phyloP scores from a whole-genome alignment of 208 protist species.

The Leishmania gerbilli region DNA sequence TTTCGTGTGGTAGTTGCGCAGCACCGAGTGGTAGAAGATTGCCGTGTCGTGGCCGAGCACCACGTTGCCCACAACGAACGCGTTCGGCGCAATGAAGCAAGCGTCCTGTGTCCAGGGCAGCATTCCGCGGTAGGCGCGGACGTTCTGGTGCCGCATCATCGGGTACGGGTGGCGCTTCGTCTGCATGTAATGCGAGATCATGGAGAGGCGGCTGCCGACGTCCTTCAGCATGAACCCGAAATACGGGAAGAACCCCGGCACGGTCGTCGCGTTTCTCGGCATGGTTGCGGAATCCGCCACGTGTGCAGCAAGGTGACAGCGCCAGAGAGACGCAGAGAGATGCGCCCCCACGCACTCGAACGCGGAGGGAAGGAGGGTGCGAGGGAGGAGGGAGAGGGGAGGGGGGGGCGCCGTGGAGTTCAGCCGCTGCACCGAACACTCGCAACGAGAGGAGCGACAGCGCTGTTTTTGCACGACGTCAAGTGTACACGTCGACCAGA shows the following conservation, averaged over 20 bases:
- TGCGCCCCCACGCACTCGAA: neutral
- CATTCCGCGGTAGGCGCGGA: constrained; percentile 85
- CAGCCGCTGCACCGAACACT: neutral
- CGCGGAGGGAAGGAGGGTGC: too few species aligned
- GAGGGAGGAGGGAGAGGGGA: neutral
- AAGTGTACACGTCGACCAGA: neutral
- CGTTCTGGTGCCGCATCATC: constrained; percentile 86
- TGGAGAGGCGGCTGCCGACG: constrained; percentile 62
- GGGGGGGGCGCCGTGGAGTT: neutral
- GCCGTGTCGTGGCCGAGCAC: constrained; percentile 76
- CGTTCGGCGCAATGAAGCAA: constrained; percentile 89
- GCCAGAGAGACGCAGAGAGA: neutral
- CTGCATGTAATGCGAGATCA: constrained; percentile 69
- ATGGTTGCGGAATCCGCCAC: constrained; percentile 14
- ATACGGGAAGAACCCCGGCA: constrained; percentile 73
- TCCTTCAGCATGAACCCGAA: constrained; percentile 90
- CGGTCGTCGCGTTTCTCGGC: constrained; percentile 58
- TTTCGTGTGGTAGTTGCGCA: constrained; percentile 85
- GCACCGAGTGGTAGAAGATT: constrained; percentile 88
- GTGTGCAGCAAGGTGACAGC: neutral
- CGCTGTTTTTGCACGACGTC: neutral
- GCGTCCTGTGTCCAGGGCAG: constrained; percentile 83
- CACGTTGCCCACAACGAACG: constrained; percentile 85
- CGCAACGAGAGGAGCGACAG: neutral
- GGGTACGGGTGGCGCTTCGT: constrained; percentile 78